Evolutionary conservation across 306 rosid species (phyloP), one percentile per base, ranked within the genome.

Genomic region (Quercus mongolica): DNA sequence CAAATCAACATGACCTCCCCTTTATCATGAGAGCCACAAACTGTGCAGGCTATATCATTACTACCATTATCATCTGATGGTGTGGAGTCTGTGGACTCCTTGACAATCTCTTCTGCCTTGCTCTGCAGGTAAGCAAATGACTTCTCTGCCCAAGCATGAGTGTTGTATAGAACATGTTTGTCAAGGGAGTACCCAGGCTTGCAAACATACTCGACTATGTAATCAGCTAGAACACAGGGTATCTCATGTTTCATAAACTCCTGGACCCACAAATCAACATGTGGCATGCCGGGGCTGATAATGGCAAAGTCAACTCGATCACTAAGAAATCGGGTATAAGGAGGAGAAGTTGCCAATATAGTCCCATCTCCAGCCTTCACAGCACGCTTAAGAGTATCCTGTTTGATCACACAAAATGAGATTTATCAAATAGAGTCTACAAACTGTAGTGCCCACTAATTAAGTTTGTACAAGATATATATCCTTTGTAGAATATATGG

Each of bases 321-420:
- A 31, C 81, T 69, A 23, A 95, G 90, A 86, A 93, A 91, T 71
- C 93, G 94, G 20, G 88, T 87, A 69, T 91, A 95, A 26, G 99
- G 98, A 57, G 99, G 99, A 72, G 91, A 91, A n/a, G 99, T 93
- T 57, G 97, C 99, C 68, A 95, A 79, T 75, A 95, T 76, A 23
- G 82, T 89, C 74, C 99, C 99, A 52, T 91, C 99, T 65, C 98
- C 99, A 26, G 96, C 93, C 87, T 93, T 95, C 74, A 95, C 83
- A 5, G 73, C 99, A 23, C 98, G 98, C 88, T 93, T 93, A 83
- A 95, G 86, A 26, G 98, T 95, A 62, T 93, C 99, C 99, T 95
- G 87, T 84, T 79, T 73, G 30, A 69, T 55, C 11, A 30, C 14
- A 75, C 31, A 10, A 70, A 51, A 78, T 57, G 58, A 78, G 31